These are phyloP conservation scores for Ramaria rubella DNA, from an alignment of 768 basidiomycete species.

Conservation along the genomic window DNA sequence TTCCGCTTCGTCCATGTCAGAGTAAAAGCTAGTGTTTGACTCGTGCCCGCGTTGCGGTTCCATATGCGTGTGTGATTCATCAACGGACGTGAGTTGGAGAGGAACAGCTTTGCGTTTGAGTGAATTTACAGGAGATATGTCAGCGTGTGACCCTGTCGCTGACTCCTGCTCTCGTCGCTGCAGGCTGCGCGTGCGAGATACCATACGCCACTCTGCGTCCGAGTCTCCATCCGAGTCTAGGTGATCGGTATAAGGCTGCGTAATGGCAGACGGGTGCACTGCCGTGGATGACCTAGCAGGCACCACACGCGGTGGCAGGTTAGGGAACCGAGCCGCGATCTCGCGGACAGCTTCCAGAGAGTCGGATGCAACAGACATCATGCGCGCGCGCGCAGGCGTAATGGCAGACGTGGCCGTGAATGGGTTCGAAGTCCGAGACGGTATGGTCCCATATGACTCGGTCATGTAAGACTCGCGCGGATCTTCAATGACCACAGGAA, in stretches of 20 bases:
- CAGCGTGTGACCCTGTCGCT: neutral
- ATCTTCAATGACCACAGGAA: neutral
- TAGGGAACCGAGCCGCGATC: slow-evolving; percentile 49
- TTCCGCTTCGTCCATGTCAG: too few relatives aligned
- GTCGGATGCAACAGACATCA: slow-evolving; percentile 29
- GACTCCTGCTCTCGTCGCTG: neutral
- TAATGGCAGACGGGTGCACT: neutral
- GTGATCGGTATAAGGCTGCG: neutral
- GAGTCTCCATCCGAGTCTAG: neutral
- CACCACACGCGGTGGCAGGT: slow-evolving; percentile 29
- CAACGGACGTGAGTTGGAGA: too few relatives aligned
- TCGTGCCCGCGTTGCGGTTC: too few relatives aligned
- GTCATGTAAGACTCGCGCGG: neutral
- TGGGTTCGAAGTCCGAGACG: neutral
- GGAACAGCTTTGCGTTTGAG: neutral
- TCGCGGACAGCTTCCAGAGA: slow-evolving; percentile 41
- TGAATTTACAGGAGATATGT: neutral
- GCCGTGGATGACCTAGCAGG: neutral
- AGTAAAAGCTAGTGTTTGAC: too few relatives aligned
- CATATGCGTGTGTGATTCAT: too few relatives aligned
- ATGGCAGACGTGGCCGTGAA: neutral
- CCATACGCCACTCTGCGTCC: neutral
- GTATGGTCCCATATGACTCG: neutral
- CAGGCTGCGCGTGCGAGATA: neutral
- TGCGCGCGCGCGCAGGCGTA: slow-evolving; percentile 16